These are phyloP conservation scores for Eucommia ulmoides DNA, from an alignment of 257 asterid species.

Conservation along the genomic window DNA sequence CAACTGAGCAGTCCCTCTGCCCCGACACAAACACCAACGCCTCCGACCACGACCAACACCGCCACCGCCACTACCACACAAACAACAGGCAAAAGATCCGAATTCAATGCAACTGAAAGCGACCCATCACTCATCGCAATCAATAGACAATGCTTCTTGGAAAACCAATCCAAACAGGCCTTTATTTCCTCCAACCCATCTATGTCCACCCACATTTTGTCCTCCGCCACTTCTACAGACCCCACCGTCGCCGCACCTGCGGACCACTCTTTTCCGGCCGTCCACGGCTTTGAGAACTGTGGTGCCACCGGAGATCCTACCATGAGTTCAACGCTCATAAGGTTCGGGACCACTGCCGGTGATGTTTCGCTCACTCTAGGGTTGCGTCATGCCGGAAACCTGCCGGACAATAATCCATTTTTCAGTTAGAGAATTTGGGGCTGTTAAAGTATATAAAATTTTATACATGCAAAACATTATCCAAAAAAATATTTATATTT, in stretches of 20 bases:
- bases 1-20: constrained; percentile 32
- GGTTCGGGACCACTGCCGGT: constrained; percentile 65
- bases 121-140: constrained; percentile 53
- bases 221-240: constrained; percentile 6
- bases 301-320: too few species aligned
- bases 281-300: too few species aligned
- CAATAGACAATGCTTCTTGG: constrained; percentile 38
- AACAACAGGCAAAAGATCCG: constrained; percentile 33
- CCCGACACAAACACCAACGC: constrained; percentile 49
- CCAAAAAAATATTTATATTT: too few species aligned
- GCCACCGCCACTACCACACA: constrained; percentile 12
- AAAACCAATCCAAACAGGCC: constrained; percentile 26
- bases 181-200: constrained; percentile 11
- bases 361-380: constrained; percentile 97
- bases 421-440: constrained; percentile 56
- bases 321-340: constrained; percentile 39
- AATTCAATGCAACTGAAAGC: constrained; percentile 35
- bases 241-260: neutral
- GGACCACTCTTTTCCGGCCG: too few species aligned
- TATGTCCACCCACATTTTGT: constrained; percentile 5
- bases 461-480: too few species aligned
- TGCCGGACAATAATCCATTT: constrained; percentile 67
- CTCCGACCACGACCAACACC: neutral
- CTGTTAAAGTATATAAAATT: constrained; percentile 3
- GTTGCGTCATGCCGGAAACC: constrained; percentile 83